Conservation (phyloP, 2,329 filamentous ascomycete genomes). For the Arthroderma sp. region DNA sequence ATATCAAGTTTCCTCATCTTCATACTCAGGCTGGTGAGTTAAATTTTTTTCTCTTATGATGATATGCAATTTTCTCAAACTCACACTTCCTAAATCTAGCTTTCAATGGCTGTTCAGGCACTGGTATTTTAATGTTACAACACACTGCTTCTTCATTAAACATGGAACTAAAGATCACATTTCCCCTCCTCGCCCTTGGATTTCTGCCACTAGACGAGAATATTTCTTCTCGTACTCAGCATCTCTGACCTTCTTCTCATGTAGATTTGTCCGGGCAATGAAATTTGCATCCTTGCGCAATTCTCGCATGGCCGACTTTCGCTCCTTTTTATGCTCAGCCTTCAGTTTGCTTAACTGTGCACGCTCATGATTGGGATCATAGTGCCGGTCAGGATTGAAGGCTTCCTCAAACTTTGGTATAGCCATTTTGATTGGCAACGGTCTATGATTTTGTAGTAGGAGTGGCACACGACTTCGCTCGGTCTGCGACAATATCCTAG, state of each 20-base stretch:
- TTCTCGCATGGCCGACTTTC: conserved; percentile 88
- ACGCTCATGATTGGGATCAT: conserved; percentile 87
- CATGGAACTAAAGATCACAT: no score
- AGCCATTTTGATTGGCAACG: conserved; percentile 72
- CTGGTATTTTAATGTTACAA: no score
- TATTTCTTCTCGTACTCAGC: conserved; percentile 94
- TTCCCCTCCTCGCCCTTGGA: conserved; percentile 77
- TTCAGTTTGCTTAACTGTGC: conserved; percentile 72
- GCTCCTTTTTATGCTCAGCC: conserved; percentile 86
- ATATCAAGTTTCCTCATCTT: no score
- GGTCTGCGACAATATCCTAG: conserved; percentile 42
- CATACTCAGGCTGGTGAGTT: no score
- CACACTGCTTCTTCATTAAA: no score
- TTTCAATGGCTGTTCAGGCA: no score
- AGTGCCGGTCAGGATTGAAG: conserved; percentile 91
- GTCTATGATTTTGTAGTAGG: conserved; percentile 76
- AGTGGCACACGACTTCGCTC: conserved; percentile 61
- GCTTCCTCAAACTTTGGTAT: conserved; percentile 93
- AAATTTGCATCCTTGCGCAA: conserved; percentile 91
- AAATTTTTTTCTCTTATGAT: no score
- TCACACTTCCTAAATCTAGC: no score
- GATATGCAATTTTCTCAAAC: no score
- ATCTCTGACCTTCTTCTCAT: conserved; percentile 87
- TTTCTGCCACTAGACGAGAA: conserved; percentile 79
- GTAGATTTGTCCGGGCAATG: conserved; percentile 76